Percentiles rank a stretch among this genome's conserved stretches.
Conservation (phyloP, 2,329 filamentous ascomycete species). For the Arthrobotrys sinensis region DNA sequence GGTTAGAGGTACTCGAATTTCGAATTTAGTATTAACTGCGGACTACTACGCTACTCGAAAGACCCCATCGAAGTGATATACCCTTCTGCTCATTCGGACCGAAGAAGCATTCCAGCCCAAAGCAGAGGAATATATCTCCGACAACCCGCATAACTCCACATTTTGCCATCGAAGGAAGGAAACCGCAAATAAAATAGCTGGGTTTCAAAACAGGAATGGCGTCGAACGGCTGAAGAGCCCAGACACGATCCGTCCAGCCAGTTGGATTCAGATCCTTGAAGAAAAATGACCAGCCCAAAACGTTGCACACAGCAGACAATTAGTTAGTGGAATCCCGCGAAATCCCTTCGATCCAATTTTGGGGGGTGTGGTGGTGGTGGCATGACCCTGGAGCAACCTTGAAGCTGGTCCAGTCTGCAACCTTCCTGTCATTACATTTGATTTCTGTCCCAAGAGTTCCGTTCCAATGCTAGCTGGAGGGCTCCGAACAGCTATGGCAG, state of each 20-base stretch:
- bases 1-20: not conserved
- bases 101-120: no score
- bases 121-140: constrained; percentile 14
- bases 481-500: constrained; percentile 3
- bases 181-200: not conserved
- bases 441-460: no score
- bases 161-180: constrained; percentile 18
- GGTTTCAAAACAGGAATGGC: constrained; percentile 36
- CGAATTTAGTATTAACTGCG: no score
- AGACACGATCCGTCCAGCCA: not conserved
- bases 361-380: constrained; percentile 5
- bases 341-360: constrained; percentile 21
- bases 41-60: no score
- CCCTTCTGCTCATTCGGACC: no score
- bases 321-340: constrained; percentile 13
- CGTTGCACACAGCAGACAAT: not conserved
- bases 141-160: constrained; percentile 4
- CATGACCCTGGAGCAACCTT: constrained; percentile 18
- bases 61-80: no score
- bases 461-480: not conserved
- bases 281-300: not conserved
- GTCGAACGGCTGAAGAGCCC: constrained; percentile 43
- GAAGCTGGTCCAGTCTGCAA: not conserved
- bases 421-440: not conserved
- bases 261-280: not conserved